Evolutionary conservation across 1,284 basidiomycete species (phyloP), one percentile per base, ranked within the genome.

Genomic region (Trichosporon inkin): DNA sequence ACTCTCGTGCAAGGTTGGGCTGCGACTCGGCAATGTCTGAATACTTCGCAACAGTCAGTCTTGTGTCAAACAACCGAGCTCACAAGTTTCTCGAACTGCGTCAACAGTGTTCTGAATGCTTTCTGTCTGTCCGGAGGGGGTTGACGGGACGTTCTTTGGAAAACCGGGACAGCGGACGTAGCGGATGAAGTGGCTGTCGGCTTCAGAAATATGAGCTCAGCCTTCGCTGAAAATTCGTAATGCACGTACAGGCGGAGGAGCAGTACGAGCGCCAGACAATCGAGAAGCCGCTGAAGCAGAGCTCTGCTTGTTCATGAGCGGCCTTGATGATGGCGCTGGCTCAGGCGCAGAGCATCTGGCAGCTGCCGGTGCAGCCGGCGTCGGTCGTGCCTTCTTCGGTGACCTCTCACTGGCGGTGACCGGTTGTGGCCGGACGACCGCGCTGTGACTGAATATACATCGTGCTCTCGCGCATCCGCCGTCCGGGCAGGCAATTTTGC

Each of bases 71-170:
- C 16, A 13, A 34, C 39, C n/a, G 13, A 11, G 55, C 71, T 51
- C 22, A 74, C 74, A 1, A 77, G 68, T 51, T 76, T 75, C 20
- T 60, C 53, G 51, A 66, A 77, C 56, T 77, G 75, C 5, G 66
- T 68, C 53, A 65, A 72, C 8, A 77, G 59, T 1, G 71, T 73
- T 13, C 63, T 62, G 44, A 75, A 61, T 6, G 62, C 73, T 58
- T 75, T 74, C 58, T 75, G 73, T 32, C 28, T 32, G 8, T 32
- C 28, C 28, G 28, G 28, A 32, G 28, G 28, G 28, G 28, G 28
- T 32, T 32, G 28, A 8, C 5, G 28, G 28, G 28, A 32, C 8
- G 28, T 32, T 32, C 28, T 32, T 32, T 32, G 28, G 8, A 32
- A 32, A 8, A 32, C 28, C 4, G 28, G 28, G 5, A 32, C 28